A percentile compares a stretch with the other conserved stretches of the same genome.
phyloP scores from a whole-genome alignment of 306 rosid genomes.

The Pyrus pyrifolia region DNA sequence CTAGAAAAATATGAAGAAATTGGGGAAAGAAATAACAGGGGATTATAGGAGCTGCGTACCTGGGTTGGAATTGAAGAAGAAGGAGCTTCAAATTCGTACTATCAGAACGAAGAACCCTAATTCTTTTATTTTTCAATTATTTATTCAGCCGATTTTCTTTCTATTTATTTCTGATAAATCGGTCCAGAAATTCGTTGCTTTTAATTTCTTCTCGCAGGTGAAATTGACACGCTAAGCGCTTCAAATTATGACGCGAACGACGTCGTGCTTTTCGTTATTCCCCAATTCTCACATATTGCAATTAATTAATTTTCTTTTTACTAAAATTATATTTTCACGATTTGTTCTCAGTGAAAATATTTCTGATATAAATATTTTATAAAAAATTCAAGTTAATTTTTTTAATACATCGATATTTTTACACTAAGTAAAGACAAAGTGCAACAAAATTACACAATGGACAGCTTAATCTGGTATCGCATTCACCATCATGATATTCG shows the following conservation, averaged over 20 bases:
- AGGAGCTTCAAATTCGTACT: neutral
- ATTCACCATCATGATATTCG: accelerated
- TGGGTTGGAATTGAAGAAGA: constrained; percentile 2
- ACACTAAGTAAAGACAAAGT: too few species aligned
- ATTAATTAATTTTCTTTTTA: too few species aligned
- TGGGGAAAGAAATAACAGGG: neutral
- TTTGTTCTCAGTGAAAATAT: too few species aligned
- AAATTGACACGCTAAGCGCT: neutral
- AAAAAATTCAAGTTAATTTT: too few species aligned
- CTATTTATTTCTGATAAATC: neutral
- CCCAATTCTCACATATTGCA: too few species aligned
- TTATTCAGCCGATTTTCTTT: neutral
- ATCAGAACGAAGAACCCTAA: constrained; percentile 28
- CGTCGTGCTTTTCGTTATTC: neutral
- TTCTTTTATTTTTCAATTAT: constrained; percentile 4
- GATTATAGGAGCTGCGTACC: neutral
- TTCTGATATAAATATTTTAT: too few species aligned
- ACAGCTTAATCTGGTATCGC: accelerated
- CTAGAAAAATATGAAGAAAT: neutral
- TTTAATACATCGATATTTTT: too few species aligned
- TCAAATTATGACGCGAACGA: neutral
- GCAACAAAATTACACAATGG: accelerated
- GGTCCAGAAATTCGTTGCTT: neutral
- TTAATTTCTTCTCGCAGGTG: neutral
- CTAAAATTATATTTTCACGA: too few species aligned